phyloP scores from a whole-genome alignment of 1,284 basidiomycete genomes.

The Cronartium quercuum region DNA sequence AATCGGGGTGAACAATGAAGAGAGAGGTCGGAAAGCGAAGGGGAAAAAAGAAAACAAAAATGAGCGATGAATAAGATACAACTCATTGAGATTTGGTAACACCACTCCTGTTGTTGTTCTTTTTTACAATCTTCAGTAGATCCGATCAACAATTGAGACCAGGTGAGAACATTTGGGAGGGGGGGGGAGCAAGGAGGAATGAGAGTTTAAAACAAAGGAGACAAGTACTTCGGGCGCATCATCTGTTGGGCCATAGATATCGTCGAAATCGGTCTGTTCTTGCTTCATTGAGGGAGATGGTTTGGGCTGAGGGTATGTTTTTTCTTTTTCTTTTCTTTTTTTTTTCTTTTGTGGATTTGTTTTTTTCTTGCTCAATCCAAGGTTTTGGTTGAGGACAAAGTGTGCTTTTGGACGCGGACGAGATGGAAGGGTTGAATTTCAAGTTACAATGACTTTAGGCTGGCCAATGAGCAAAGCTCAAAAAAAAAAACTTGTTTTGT shows the following conservation, averaged over 20 bases:
- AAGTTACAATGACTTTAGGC: not conserved
- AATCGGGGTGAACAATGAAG: not conserved
- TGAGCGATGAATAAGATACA: slow-evolving; percentile 1
- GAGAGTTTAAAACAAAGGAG: not conserved
- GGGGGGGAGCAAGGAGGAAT: not conserved
- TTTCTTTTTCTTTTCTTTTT: too few relatives aligned
- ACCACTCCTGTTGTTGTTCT: not conserved
- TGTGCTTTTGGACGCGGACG: too few relatives aligned
- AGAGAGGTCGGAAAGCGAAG: not conserved
- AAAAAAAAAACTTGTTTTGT: too few relatives aligned
- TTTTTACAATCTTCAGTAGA: not conserved
- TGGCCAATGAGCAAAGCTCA: not conserved
- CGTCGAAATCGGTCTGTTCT: slow-evolving; percentile 21
- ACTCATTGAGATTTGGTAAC: too few relatives aligned
- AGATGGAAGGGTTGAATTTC: not conserved
- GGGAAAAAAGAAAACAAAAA: not conserved
- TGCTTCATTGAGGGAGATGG: not conserved
- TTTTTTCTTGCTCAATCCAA: not conserved
- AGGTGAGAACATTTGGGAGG: not conserved
- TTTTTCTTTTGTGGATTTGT: too few relatives aligned
- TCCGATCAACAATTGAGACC: not conserved
- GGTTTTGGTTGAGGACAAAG: not conserved
- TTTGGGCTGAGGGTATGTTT: too few relatives aligned
- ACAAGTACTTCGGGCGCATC: slow-evolving; percentile 31
- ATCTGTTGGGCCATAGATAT: slow-evolving; percentile 33